These are phyloP conservation scores for Populus euphratica DNA, from an alignment of 345 rosid species.

Conservation along the genomic window DNA sequence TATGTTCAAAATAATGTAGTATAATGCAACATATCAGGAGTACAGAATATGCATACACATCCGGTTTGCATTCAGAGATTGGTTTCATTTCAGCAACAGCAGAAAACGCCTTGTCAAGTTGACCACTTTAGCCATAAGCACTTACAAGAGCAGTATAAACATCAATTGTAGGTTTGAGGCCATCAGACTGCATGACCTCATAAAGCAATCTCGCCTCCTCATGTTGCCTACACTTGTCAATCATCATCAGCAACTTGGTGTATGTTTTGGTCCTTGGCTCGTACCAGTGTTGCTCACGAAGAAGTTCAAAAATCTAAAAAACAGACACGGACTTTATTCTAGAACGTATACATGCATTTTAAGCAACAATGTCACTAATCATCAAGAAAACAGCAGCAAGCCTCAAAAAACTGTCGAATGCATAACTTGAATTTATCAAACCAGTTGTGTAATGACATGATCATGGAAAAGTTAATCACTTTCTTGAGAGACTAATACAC, in stretches of 20 bases:
- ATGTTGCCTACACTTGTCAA: constrained; percentile 69
- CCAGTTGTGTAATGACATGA: not conserved
- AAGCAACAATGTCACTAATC: not conserved
- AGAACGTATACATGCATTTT: not conserved
- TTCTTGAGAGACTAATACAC: not conserved
- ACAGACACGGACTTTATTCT: not conserved
- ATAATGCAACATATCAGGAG: constrained; percentile 58
- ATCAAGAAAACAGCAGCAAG: not conserved
- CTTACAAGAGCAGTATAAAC: constrained; percentile 72
- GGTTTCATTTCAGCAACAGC: constrained; percentile 69
- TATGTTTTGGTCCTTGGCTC: constrained; percentile 66
- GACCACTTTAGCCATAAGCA: constrained; percentile 62
- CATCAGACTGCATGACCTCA: constrained; percentile 61
- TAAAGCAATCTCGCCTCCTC: constrained; percentile 66
- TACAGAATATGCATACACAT: constrained; percentile 64
- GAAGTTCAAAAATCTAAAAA: constrained; percentile 62
- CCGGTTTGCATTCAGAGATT: constrained; percentile 61
- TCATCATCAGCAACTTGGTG: constrained; percentile 65
- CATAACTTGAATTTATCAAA: not conserved
- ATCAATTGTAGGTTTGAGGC: constrained; percentile 65
- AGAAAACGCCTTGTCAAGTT: constrained; percentile 50
- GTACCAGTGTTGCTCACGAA: constrained; percentile 78
- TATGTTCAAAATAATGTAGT: constrained; percentile 46
- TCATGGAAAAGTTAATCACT: not conserved
- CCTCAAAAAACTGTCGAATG: not conserved